These are phyloP conservation scores for Peronospora farinosa DNA, from an alignment of 352 stramenopile genomes.

Conservation along the genomic window DNA sequence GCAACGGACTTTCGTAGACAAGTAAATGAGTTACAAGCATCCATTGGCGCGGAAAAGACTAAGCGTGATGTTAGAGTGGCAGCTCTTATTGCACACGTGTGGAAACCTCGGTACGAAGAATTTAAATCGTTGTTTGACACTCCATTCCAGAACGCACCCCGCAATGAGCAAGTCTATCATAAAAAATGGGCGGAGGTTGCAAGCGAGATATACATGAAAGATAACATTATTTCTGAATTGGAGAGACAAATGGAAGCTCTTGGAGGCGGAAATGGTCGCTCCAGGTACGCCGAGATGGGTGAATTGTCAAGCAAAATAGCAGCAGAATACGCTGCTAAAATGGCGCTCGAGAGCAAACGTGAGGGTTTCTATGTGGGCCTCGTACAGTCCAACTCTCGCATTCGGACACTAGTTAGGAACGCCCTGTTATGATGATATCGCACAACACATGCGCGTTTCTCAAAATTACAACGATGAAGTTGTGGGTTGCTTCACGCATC, in stretches of 20 bases:
- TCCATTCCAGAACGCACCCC: neutral
- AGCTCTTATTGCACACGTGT: slow-evolving; percentile 29
- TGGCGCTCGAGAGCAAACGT: slow-evolving; percentile 14
- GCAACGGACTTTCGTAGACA: slow-evolving; percentile 32
- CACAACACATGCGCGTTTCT: neutral
- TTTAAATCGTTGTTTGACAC: slow-evolving; percentile 12
- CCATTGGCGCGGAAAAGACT: slow-evolving; percentile 30
- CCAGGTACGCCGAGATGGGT: slow-evolving; percentile 26
- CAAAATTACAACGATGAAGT: neutral
- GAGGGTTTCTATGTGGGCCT: slow-evolving; percentile 17
- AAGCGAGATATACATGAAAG: slow-evolving; percentile 11
- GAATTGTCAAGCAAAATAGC: slow-evolving; percentile 33
- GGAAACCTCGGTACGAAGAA: slow-evolving; percentile 13
- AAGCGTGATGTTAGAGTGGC: slow-evolving; percentile 41
- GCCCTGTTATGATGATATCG: slow-evolving; percentile 4
- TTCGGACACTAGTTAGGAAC: slow-evolving; percentile 25
- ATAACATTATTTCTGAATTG: slow-evolving; percentile 13
- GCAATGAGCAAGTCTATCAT: slow-evolving; percentile 18
- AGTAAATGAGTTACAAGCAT: slow-evolving; percentile 31
- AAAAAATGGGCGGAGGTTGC: slow-evolving; percentile 19
- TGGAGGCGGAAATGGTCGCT: slow-evolving; percentile 10
- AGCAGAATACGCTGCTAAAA: slow-evolving; percentile 25
- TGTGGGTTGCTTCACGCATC: too few species aligned
- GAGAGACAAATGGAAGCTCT: slow-evolving; percentile 22
- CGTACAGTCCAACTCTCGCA: slow-evolving; percentile 20